phyloP scores from a whole-genome alignment of 352 stramenopile species.

The Globisporangium ultimum region DNA sequence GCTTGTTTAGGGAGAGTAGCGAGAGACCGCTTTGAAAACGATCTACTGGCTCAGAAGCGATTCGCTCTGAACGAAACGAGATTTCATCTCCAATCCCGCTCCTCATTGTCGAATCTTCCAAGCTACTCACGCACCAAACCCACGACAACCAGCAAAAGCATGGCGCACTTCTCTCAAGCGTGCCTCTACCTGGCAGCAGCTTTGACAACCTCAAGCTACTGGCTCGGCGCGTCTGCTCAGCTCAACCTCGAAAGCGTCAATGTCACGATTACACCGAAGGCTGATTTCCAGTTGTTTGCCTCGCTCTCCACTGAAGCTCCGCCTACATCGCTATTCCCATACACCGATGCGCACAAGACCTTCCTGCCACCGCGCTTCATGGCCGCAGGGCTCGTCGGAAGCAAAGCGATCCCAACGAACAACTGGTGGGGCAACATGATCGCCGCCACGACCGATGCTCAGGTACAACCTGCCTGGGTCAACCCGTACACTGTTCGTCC shows the following conservation, averaged over 20 bases:
- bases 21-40: too few relatives aligned
- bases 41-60: too few relatives aligned
- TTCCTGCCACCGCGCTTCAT: conserved; percentile 57
- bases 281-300: conserved; percentile 25
- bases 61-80: too few relatives aligned
- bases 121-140: too few relatives aligned
- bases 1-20: too few relatives aligned
- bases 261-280: conserved; percentile 20
- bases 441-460: conserved; percentile 45
- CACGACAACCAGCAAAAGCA: too few relatives aligned
- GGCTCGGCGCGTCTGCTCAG: conserved; percentile 1
- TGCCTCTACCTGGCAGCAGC: too few relatives aligned
- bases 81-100: too few relatives aligned
- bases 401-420: conserved; percentile 63
- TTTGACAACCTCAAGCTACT: too few relatives aligned
- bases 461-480: conserved; percentile 64
- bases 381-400: conserved; percentile 37
- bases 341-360: conserved; percentile 19
- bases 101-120: too few relatives aligned
- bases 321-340: conserved; percentile 17
- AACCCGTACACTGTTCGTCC: conserved; percentile 63
- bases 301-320: conserved; percentile 27
- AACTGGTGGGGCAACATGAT: conserved; percentile 85
- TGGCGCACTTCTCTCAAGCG: too few relatives aligned
- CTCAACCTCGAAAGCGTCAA: conserved; percentile 13